These are phyloP conservation scores for Cadophora gregata DNA, from an alignment of 2,329 filamentous ascomycete genomes.

Conservation along the genomic window DNA sequence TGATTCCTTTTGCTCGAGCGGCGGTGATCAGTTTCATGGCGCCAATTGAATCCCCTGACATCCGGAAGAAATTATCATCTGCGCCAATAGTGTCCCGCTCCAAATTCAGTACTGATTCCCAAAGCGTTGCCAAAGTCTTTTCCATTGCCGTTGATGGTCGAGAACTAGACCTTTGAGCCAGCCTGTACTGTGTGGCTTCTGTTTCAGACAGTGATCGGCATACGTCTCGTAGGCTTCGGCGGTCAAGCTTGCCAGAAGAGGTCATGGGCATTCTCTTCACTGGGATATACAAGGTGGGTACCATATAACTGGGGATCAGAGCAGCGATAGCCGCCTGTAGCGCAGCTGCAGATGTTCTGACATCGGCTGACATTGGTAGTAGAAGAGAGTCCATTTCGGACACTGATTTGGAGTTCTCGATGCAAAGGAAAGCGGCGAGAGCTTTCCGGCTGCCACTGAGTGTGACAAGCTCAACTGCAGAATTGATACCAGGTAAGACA, in stretches of 20 bases:
- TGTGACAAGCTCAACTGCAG: not conserved
- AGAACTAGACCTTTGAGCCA: not conserved
- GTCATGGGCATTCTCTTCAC: not conserved
- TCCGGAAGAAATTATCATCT: not conserved
- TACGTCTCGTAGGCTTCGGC: not conserved
- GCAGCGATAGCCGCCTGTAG: not conserved
- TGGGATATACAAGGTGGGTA: not conserved
- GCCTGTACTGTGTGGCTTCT: not conserved
- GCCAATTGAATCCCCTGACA: not conserved
- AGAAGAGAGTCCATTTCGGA: not conserved
- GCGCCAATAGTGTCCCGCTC: not conserved
- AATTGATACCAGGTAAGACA: not conserved
- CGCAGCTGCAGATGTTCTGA: not conserved
- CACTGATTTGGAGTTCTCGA: slow-evolving; percentile 22
- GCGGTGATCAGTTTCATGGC: slow-evolving; percentile 5
- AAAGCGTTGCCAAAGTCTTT: not conserved
- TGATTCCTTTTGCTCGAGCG: slow-evolving; percentile 38
- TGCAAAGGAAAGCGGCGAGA: not conserved
- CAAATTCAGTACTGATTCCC: not conserved
- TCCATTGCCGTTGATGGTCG: not conserved
- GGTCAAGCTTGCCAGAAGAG: not conserved
- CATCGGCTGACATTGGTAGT: not conserved
- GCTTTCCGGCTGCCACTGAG: not conserved
- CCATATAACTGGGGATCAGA: not conserved
- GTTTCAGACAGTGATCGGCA: not conserved